phyloP scores from a whole-genome alignment of 352 stramenopile species.

The Phytopythium oedochilum region DNA sequence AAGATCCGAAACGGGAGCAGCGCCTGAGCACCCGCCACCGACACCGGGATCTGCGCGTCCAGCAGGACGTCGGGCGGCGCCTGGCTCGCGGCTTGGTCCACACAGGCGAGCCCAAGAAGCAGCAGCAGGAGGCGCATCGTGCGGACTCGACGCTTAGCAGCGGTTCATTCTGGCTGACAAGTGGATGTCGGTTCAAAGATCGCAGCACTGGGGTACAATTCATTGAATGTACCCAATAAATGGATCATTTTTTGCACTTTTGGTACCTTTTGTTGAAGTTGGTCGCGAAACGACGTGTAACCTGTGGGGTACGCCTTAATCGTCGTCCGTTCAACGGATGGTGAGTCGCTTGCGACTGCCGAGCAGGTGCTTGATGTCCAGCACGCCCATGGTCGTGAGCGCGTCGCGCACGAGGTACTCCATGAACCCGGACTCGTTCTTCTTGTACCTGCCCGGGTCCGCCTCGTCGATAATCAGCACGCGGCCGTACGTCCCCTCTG shows the following conservation, averaged over 20 bases:
- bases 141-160: too few relatives aligned
- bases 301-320: neutral
- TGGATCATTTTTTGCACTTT: neutral
- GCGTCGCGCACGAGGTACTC: slow-evolving; percentile 24
- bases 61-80: neutral
- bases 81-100: too few relatives aligned
- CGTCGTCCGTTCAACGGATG: slow-evolving; percentile 8
- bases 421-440: slow-evolving; percentile 13
- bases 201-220: neutral
- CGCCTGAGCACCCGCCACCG: neutral
- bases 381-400: slow-evolving; percentile 19
- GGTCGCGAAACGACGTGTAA: neutral
- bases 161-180: neutral
- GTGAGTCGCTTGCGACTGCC: slow-evolving; percentile 40
- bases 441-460: slow-evolving; percentile 11
- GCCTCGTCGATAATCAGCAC: slow-evolving; percentile 23
- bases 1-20: slow-evolving; percentile 23
- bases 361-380: slow-evolving; percentile 33
- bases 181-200: neutral
- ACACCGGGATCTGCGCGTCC: slow-evolving; percentile 3
- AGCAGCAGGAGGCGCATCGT: neutral
- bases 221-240: neutral
- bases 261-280: neutral
- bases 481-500: slow-evolving; percentile 10
- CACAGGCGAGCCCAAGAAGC: neutral